These are phyloP conservation scores for Auricularia cornea DNA, from an alignment of 768 basidiomycete species.

Conservation along the genomic window DNA sequence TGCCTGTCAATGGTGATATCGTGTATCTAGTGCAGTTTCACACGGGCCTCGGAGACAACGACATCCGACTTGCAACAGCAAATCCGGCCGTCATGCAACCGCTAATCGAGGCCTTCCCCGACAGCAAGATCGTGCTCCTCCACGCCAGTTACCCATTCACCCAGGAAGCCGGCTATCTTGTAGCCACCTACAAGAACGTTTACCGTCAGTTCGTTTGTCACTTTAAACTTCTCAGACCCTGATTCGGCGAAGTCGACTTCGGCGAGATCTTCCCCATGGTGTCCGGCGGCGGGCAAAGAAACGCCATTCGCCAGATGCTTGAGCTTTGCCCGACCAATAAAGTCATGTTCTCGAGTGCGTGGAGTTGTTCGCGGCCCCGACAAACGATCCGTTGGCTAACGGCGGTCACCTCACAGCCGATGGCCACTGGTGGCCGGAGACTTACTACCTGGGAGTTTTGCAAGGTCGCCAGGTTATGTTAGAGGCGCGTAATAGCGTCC, in stretches of 20 bases:
- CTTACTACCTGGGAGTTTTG: constrained; percentile 55
- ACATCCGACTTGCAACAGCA: constrained; percentile 48
- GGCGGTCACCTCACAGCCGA: too few relatives aligned
- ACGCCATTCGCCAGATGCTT: constrained; percentile 51
- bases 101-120: constrained; percentile 53
- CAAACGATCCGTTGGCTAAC: too few relatives aligned
- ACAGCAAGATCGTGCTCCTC: constrained; percentile 56
- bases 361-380: too few relatives aligned
- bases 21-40: constrained; percentile 64
- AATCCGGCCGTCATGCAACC: constrained; percentile 63
- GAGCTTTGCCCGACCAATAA: constrained; percentile 72
- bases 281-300: constrained; percentile 52
- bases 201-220: constrained; percentile 36
- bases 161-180: constrained; percentile 69
- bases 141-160: constrained; percentile 76
- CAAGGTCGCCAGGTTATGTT: constrained; percentile 59
- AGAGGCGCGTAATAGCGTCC: constrained; percentile 32
- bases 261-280: constrained; percentile 70
- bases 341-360: constrained; percentile 71
- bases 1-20: neutral
- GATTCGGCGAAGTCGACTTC: constrained; percentile 46
- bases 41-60: constrained; percentile 71
- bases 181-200: constrained; percentile 63
- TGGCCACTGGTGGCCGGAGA: constrained; percentile 70
- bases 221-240: too few relatives aligned